These are phyloP conservation scores for Diaporthe ampelina DNA, from an alignment of 2,329 filamentous ascomycete species.

Conservation along the genomic window DNA sequence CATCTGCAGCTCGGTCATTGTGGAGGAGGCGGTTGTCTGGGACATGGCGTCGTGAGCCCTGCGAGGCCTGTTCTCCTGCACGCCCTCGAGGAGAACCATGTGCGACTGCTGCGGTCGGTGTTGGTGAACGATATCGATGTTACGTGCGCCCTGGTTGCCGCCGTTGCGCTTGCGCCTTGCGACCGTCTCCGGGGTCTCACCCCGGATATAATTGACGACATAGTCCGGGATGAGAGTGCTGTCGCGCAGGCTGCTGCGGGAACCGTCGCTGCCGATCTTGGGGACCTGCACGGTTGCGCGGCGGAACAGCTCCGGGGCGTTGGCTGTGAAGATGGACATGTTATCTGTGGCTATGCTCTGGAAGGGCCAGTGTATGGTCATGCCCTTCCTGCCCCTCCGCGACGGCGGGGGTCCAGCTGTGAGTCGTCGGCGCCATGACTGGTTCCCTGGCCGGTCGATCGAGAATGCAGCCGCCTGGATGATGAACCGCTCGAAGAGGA, in stretches of 20 bases:
- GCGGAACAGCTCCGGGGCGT: slow-evolving; percentile 30
- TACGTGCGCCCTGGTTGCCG: slow-evolving; percentile 49
- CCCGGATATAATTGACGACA: slow-evolving; percentile 67
- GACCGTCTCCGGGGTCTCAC: slow-evolving; percentile 67
- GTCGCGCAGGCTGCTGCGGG: slow-evolving; percentile 45
- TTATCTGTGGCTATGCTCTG: slow-evolving; percentile 50
- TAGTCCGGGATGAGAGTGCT: slow-evolving; percentile 67
- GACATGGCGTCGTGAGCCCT: slow-evolving; percentile 33
- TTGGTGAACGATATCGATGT: slow-evolving; percentile 50
- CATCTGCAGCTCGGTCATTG: slow-evolving; percentile 41
- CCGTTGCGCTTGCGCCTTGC: slow-evolving; percentile 59
- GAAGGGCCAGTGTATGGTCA: slow-evolving; percentile 53
- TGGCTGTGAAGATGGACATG: slow-evolving; percentile 43
- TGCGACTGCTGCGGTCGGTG: slow-evolving; percentile 50
- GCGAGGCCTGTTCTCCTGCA: slow-evolving; percentile 34
- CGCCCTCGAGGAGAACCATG: slow-evolving; percentile 51
- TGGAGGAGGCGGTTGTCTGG: slow-evolving; percentile 38
- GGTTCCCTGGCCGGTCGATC: slow-evolving; percentile 24
- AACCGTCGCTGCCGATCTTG: slow-evolving; percentile 39
- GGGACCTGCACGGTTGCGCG: slow-evolving; percentile 32
- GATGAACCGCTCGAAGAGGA: slow-evolving; percentile 15
- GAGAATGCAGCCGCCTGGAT: slow-evolving; percentile 18
- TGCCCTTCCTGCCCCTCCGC: slow-evolving; percentile 37
- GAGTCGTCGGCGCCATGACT: slow-evolving; percentile 8
- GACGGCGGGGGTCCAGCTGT: slow-evolving; percentile 37